phyloP scores from a whole-genome alignment of 202 grass and related monocot genomes.

The Eragrostis tef region DNA sequence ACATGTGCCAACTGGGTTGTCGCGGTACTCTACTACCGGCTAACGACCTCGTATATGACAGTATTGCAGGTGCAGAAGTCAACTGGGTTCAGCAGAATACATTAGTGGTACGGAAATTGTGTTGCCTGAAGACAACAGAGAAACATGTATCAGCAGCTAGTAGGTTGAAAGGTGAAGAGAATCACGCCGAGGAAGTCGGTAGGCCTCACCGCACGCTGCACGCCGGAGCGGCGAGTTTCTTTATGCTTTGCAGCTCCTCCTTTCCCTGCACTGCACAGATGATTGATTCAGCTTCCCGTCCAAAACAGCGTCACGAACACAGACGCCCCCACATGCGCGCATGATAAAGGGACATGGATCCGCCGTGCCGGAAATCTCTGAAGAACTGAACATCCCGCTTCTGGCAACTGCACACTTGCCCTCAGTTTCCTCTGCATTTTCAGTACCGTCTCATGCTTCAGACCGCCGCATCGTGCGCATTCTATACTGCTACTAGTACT shows the following conservation, averaged over 20 bases:
- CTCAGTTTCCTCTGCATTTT: not conserved
- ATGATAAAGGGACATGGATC: not conserved
- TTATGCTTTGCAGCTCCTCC: not conserved
- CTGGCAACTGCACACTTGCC: not conserved
- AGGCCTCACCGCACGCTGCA: constrained; percentile 1
- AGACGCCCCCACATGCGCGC: not conserved
- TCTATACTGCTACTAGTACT: not conserved
- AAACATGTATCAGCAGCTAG: too few relatives aligned
- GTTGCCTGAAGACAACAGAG: too few relatives aligned
- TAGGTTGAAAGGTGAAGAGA: not conserved
- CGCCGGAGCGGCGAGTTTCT: not conserved
- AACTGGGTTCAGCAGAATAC: too few relatives aligned
- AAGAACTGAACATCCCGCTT: not conserved
- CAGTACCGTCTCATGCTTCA: not conserved
- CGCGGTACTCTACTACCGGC: not conserved
- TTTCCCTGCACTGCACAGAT: not conserved
- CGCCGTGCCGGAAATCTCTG: not conserved
- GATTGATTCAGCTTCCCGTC: not conserved
- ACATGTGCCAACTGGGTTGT: not conserved
- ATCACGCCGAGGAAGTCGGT: not conserved
- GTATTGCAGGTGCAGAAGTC: not conserved
- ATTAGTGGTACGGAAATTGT: too few relatives aligned
- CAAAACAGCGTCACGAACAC: not conserved
- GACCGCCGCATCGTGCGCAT: not conserved
- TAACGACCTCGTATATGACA: too few relatives aligned